Conservation (phyloP, 73 alveolate species). For the Blepharisma japonicum region DNA sequence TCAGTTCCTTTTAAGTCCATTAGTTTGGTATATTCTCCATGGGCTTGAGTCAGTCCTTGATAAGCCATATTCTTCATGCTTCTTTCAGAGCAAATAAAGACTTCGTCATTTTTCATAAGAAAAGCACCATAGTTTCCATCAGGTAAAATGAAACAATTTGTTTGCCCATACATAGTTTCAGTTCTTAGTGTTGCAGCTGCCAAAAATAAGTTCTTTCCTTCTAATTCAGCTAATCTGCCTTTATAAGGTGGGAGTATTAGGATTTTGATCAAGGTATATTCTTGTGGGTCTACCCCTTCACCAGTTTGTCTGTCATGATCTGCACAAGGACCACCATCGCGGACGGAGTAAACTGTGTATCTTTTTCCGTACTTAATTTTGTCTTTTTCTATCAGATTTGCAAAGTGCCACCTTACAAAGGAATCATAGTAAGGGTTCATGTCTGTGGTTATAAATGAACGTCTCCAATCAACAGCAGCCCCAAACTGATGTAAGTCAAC, state of each 20-base stretch:
- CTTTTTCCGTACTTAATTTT: conserved; percentile 80
- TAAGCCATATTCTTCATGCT: conserved; percentile 89
- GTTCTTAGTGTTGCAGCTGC: conserved; percentile 99
- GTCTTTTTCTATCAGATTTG: conserved; percentile 33
- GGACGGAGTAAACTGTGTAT: conserved; percentile 80
- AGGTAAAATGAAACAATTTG: conserved; percentile 92
- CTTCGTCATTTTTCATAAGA: conserved; percentile 83
- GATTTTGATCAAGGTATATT: conserved; percentile 90
- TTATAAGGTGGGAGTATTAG: conserved; percentile 58
- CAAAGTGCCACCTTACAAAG: conserved; percentile 71
- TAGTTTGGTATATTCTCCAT: conserved; percentile 49
- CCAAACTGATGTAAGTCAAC: conserved; percentile 84
- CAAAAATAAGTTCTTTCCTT: conserved; percentile 69
- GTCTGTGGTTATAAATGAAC: conserved; percentile 96
- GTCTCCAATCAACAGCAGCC: conserved; percentile 89
- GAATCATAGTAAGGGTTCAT: conserved; percentile 90
- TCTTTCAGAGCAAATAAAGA: conserved; percentile 80
- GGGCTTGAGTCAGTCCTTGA: conserved; percentile 80
- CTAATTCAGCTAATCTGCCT: conserved; percentile 54
- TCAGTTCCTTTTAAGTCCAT: conserved; percentile 72
- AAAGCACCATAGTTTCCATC: conserved; percentile 94
- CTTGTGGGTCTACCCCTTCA: conserved; percentile 97
- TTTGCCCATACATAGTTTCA: conserved; percentile 98
- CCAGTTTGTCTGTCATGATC: conserved; percentile 95
- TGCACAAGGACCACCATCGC: conserved; percentile 94